Conservation (phyloP, 2,329 filamentous ascomycete genomes). For the Lithohypha guttulata region DNA sequence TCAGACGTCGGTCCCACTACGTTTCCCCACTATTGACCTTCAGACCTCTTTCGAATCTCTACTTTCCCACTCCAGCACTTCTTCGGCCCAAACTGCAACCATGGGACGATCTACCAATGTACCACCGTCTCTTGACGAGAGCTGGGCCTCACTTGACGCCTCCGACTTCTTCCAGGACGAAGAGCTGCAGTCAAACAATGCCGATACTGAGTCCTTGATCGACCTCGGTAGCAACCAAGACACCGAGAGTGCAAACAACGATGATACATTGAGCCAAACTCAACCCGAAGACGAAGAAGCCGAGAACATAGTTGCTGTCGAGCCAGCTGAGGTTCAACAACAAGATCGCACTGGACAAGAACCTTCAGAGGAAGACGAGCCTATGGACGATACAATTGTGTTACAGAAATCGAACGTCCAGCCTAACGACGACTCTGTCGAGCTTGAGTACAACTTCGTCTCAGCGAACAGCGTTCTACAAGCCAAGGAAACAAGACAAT, state of each 20-base stretch:
- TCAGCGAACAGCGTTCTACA: neutral
- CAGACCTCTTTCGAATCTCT: conserved; percentile 19
- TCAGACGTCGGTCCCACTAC: neutral
- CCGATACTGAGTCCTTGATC: conserved; percentile 34
- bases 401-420: conserved; percentile 2
- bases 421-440: neutral
- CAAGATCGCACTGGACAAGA: conserved; percentile 8
- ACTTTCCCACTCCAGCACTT: conserved; percentile 15
- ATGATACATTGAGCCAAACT: conserved; percentile 29
- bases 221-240: conserved; percentile 34
- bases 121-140: conserved; percentile 31
- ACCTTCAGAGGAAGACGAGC: neutral
- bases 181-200: conserved; percentile 34
- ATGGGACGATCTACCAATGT: conserved; percentile 11
- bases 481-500: neutral
- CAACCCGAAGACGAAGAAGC: conserved; percentile 26
- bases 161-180: conserved; percentile 36
- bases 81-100: conserved; percentile 7
- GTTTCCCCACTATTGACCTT: conserved; percentile 10
- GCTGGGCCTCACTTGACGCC: conserved; percentile 36
- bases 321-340: conserved; percentile 14
- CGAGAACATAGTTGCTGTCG: conserved; percentile 12
- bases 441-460: conserved; percentile 1
- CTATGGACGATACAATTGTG: conserved; percentile 4
- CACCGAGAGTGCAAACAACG: conserved; percentile 34